phyloP scores from a whole-genome alignment of 257 asterid genomes.

The Solanum gracilifrons region DNA sequence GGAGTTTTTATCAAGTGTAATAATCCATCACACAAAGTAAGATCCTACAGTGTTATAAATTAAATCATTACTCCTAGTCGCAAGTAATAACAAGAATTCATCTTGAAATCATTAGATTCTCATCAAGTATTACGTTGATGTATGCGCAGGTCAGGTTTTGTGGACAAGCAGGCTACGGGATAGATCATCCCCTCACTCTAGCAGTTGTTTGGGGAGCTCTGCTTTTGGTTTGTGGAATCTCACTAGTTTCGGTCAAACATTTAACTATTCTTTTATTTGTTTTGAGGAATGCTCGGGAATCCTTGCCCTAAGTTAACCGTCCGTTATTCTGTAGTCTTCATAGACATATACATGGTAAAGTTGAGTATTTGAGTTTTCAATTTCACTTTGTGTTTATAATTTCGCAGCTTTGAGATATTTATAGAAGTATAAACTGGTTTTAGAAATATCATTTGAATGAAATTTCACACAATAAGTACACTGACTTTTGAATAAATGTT shows the following conservation, averaged over 20 bases:
- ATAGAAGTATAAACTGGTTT: neutral
- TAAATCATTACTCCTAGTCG: neutral
- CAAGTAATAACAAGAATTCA: neutral
- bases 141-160: neutral
- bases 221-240: neutral
- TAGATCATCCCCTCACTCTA: neutral
- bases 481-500: neutral
- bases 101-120: neutral
- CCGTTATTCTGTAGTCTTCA: neutral
- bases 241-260: neutral
- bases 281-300: neutral
- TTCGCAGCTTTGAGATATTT: neutral
- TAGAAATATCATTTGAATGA: neutral
- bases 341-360: neutral
- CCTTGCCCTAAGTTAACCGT: neutral
- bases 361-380: neutral
- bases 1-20: too few species aligned
- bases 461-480: neutral
- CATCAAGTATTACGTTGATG: neutral
- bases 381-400: neutral
- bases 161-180: neutral
- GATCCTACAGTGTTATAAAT: neutral
- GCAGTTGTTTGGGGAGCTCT: neutral
- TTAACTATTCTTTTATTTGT: neutral
- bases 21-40: too few species aligned